Base-by-base conservation (phyloP, 2,329 filamentous ascomycete species). In the Emmonsiellopsis sp. region DNA sequence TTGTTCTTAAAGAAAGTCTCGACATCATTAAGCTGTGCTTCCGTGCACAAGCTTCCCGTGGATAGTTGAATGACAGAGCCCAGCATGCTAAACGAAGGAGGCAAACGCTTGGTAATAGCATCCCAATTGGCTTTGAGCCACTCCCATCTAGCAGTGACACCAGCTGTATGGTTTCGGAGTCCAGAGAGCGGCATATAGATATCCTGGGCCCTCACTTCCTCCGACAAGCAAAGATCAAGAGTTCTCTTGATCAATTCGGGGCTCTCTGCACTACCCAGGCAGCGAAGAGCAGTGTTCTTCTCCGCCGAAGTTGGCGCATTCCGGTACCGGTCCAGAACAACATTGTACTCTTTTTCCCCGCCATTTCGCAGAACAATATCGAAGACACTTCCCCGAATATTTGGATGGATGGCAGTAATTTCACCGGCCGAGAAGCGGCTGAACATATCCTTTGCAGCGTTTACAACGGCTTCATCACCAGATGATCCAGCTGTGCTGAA, bases 51-150 rank as follows among this genome's bases (percentile, higher is more conserved):
- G 66, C 86, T 85, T 42, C 83, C 84, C 1, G 88, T 92, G 62
- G 85, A 86, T 62, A 95, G 87, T 54, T 83, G 82, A 3, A 97
- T 88, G 62, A 96, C 85, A 44, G 81, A 84, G 58, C 89, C 87
- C 46, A 97, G 77, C 81, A 97, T 92, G 39, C 86, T 85, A 61
- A 94, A 80, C 14, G 84, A 85, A n/a, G 92, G 88, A 32, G 90
- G 91, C 45, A 95, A 81, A 64, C 87, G 85, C 77, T 87, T 83
- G 68, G 83, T 81, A 43, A 97, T 76, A 36, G 82, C 78, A n/a
- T 88, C 87, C 90, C 92, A 97, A 73, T 95, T 93, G 60, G 84
- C 78, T 66, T 84, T 87, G 76, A 95, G 78, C 87, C 88, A 97
- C 14, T 69, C 71, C 79, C 87, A 96, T 54, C 95, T 79, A 6